These are phyloP conservation scores for Arabidopsis arenosa DNA, from an alignment of 345 rosid species.

Conservation along the genomic window DNA sequence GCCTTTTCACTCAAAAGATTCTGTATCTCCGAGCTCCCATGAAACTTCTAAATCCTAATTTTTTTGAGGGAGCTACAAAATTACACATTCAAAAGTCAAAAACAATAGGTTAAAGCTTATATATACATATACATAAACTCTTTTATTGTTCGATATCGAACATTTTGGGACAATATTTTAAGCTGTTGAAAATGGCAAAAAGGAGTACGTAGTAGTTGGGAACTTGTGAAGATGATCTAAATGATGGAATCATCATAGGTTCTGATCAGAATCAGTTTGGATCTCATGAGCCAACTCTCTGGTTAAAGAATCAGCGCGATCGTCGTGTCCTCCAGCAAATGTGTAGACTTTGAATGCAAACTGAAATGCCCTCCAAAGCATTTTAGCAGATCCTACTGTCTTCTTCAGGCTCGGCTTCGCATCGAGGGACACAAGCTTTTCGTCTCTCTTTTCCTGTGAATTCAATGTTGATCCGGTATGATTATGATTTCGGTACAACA, in stretches of 20 bases:
- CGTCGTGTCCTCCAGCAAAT: conserved; percentile 91
- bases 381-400: conserved; percentile 50
- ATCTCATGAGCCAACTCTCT: conserved; percentile 84
- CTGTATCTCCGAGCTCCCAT: conserved; percentile 32
- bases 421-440: conserved; percentile 49
- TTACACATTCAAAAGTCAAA: conserved; percentile 29
- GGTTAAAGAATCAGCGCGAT: conserved; percentile 76
- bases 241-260: conserved; percentile 39
- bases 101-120: conserved; percentile 23
- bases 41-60: conserved; percentile 32
- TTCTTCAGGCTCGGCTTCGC: conserved; percentile 44
- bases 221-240: not conserved
- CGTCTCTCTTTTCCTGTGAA: conserved; percentile 67
- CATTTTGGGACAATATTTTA: conserved; percentile 17
- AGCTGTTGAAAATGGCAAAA: conserved; percentile 27
- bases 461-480: not conserved
- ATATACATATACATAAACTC: conserved; percentile 22
- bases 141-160: conserved; percentile 6
- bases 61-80: conserved; percentile 30
- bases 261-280: conserved; percentile 56
- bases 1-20: conserved; percentile 33
- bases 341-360: conserved; percentile 81
- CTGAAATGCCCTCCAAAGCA: conserved; percentile 89
- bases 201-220: conserved; percentile 7
- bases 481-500: not conserved